Evolutionary conservation across 2,329 filamentous ascomycete genomes (phyloP), one percentile per base, ranked within the genome.

Genomic region (Talaromyces sp.): DNA sequence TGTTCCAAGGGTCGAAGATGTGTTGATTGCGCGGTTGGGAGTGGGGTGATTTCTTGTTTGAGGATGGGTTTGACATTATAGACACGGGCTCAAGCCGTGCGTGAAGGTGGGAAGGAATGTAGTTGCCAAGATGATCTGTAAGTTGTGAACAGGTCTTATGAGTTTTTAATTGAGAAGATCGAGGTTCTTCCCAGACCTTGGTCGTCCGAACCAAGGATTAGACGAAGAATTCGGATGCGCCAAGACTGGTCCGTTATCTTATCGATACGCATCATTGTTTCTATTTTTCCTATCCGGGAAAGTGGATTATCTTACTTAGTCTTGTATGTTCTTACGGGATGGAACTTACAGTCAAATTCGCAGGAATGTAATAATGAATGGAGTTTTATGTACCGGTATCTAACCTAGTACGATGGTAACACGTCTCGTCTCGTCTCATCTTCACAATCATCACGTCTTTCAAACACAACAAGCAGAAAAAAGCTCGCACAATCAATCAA

Each of bases 1-100:
- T 89, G 78, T 92, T 92, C 74, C 78, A 81, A 41, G 76, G 73
- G 58, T 81, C 80, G 67, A 80, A 80, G 68, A 71, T 66, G 14
- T 49, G 60, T 3, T 62, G 49, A 31, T 66, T 66, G 4, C 57
- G 47, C 0, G 43, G 60, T 52, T 47, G 57, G 9, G 31, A 8
- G 27, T 37, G 35, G 35, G 10, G n/a, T 11, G 57, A 5, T 57
- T 49, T 24, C 24, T 43, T 27, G 57, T 63, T 7, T 45, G 14
- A 14, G 11, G n/a, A 1, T 45, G 49, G 35, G 33, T 39, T 45
- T 31, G 49, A 2, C 27, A 45, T 63, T 57, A 35, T 22, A 19
- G n/a, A 1, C 13, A n/a, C 11, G 31, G 16, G 31, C n/a, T 31
- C 47, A 13, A 50, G 13, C 24, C 19, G 43, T 10, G 11, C 45